phyloP scores from a whole-genome alignment of 306 rosid species.

The Dalbergia cochinchinensis region DNA sequence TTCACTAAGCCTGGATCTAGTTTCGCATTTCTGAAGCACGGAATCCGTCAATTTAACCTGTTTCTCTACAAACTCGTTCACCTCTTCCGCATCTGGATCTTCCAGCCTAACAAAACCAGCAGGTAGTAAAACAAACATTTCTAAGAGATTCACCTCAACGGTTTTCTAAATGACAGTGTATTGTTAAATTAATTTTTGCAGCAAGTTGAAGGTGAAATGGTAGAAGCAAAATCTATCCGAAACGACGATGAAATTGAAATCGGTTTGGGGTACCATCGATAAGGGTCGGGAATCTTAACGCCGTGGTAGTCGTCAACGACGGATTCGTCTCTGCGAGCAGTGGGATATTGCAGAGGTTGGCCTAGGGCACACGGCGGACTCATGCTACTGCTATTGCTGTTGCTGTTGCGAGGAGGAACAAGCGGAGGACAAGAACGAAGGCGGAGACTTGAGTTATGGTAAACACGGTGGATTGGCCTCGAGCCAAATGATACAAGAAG shows the following conservation, averaged over 20 bases:
- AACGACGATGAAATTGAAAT: not conserved
- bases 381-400: slow-evolving; percentile 45
- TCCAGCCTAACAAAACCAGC: slow-evolving; percentile 68
- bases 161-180: not conserved
- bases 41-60: slow-evolving; percentile 81
- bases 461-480: slow-evolving; percentile 24
- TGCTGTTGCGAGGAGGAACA: not conserved
- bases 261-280: slow-evolving; percentile 68
- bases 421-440: not conserved
- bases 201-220: not conserved
- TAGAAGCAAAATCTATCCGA: not conserved
- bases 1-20: slow-evolving; percentile 71
- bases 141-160: not conserved
- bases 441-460: slow-evolving; percentile 6
- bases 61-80: slow-evolving; percentile 75
- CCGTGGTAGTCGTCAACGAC: slow-evolving; percentile 87
- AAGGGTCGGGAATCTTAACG: slow-evolving; percentile 77
- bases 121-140: not conserved
- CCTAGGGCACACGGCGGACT: slow-evolving; percentile 51
- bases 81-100: slow-evolving; percentile 93
- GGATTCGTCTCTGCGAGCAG: slow-evolving; percentile 75
- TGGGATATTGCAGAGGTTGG: slow-evolving; percentile 63
- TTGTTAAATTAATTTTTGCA: not conserved
- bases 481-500: not conserved
- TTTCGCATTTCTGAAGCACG: slow-evolving; percentile 72